Conservation (phyloP, 31 red algal species). For the Porphyra umbilicalis region DNA sequence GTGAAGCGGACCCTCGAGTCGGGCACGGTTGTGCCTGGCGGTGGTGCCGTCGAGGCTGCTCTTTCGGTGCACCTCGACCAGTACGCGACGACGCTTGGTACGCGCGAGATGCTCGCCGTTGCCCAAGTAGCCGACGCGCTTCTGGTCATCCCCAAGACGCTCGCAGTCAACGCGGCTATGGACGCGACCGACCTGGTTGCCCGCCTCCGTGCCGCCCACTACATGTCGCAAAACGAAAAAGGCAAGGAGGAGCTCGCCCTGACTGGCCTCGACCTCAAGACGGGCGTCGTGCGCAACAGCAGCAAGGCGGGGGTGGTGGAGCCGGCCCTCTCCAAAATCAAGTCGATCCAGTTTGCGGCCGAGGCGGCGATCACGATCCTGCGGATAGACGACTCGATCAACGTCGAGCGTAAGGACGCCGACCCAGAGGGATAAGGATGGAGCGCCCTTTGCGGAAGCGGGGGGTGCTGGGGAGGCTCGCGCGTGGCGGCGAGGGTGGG, state of each 20-base stretch:
- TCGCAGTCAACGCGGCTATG: slow-evolving; percentile 91
- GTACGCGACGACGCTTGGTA: slow-evolving; percentile 81
- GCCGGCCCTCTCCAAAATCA: slow-evolving; percentile 94
- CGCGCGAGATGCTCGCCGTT: slow-evolving; percentile 86
- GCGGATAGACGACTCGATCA: slow-evolving; percentile 95
- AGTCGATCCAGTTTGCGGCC: slow-evolving; percentile 94
- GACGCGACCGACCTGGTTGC: slow-evolving; percentile 92
- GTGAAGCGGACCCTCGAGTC: slow-evolving; percentile 91
- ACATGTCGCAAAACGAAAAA: slow-evolving; percentile 60
- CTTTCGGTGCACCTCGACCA: slow-evolving; percentile 91
- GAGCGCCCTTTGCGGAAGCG: too few species aligned
- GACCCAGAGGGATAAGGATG: slow-evolving; percentile 20
- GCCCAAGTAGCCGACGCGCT: slow-evolving; percentile 94
- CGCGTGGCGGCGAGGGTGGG: too few species aligned
- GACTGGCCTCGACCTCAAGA: slow-evolving; percentile 79
- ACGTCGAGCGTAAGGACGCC: slow-evolving; percentile 55
- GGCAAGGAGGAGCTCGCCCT: slow-evolving; percentile 37
- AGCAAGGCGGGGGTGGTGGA: slow-evolving; percentile 85
- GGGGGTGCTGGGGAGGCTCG: too few species aligned
- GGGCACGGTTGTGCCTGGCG: slow-evolving; percentile 82
- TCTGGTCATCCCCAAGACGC: slow-evolving; percentile 95
- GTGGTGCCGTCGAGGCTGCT: slow-evolving; percentile 88
- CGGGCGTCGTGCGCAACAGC: slow-evolving; percentile 77
- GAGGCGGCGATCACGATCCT: slow-evolving; percentile 97
- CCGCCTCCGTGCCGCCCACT: slow-evolving; percentile 70